These are phyloP conservation scores for Orbilia oligospora DNA, from an alignment of 2,329 filamentous ascomycete genomes.

Conservation along the genomic window DNA sequence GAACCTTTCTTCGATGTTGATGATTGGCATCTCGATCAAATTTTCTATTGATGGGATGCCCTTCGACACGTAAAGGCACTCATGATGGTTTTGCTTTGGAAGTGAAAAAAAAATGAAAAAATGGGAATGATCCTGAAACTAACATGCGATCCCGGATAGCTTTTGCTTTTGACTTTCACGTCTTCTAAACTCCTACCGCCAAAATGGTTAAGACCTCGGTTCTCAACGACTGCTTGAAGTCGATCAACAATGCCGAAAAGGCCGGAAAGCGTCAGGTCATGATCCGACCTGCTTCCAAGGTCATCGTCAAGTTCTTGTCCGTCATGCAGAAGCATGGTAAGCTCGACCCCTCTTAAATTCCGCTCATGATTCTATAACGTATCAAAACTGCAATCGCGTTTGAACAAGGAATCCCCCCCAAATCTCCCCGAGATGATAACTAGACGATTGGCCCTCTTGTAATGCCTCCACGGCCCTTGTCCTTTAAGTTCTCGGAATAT, in stretches of 20 bases:
- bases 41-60: constrained; percentile 50
- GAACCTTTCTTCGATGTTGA: constrained; percentile 62
- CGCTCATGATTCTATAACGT: constrained; percentile 42
- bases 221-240: constrained; percentile 98
- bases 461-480: constrained; percentile 85
- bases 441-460: constrained; percentile 89
- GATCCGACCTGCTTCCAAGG: constrained; percentile 98
- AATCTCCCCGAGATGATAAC: constrained; percentile 91
- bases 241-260: constrained; percentile 99
- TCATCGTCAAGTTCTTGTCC: constrained; percentile 98
- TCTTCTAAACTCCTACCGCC: constrained; percentile 70
- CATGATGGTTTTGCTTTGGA: constrained; percentile 61
- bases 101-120: constrained; percentile 21
- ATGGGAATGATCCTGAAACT: constrained; percentile 59
- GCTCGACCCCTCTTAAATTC: constrained; percentile 67
- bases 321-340: constrained; percentile 99
- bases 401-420: constrained; percentile 10
- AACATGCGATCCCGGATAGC: constrained; percentile 39
- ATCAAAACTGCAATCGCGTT: constrained; percentile 26
- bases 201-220: constrained; percentile 99
- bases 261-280: constrained; percentile 98
- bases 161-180: constrained; percentile 22
- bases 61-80: constrained; percentile 61
- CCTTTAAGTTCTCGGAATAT: constrained; percentile 99
- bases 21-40: constrained; percentile 56